phyloP scores from a whole-genome alignment of 495 filamentous ascomycete genomes.

The Penicillium arizonense region DNA sequence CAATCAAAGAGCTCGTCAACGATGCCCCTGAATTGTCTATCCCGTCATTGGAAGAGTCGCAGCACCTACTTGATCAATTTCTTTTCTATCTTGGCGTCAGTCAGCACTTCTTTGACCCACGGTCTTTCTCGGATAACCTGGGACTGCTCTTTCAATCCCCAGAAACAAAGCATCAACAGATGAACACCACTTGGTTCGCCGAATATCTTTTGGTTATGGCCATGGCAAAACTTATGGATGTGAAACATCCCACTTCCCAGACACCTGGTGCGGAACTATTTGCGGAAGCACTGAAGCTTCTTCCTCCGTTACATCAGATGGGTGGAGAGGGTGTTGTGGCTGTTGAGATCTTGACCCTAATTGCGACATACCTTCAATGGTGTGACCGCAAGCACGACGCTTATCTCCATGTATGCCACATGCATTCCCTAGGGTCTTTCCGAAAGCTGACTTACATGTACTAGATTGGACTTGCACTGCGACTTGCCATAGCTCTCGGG shows the following conservation, averaged over 20 bases:
- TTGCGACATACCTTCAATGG: constrained; percentile 25
- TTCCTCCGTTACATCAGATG: constrained; percentile 18
- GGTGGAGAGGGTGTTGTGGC: constrained; percentile 19
- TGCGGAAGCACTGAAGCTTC: constrained; percentile 17
- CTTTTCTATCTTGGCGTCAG: constrained; percentile 25
- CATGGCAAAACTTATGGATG: constrained; percentile 26
- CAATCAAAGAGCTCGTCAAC: constrained; percentile 4
- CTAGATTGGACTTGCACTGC: constrained; percentile 21
- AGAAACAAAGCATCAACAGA: constrained; percentile 7
- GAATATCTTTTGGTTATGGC: constrained; percentile 28
- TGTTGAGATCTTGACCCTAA: constrained; percentile 20
- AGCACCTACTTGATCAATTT: constrained; percentile 23
- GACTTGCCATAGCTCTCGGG: constrained; percentile 22
- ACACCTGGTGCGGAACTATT: constrained; percentile 20
- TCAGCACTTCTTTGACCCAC: constrained; percentile 24
- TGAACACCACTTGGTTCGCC: constrained; percentile 16
- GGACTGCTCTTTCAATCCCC: constrained; percentile 16
- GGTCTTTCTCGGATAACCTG: constrained; percentile 19
- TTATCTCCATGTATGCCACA: constrained; percentile 17
- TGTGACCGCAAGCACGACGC: constrained; percentile 25
- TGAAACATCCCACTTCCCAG: constrained; percentile 14
- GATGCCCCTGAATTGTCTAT: constrained; percentile 2
- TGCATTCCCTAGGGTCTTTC: background rate
- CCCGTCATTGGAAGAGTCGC: constrained; percentile 17
- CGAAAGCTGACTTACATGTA: background rate